phyloP scores from a whole-genome alignment of 345 rosid genomes.

The Moricandia arvensis region DNA sequence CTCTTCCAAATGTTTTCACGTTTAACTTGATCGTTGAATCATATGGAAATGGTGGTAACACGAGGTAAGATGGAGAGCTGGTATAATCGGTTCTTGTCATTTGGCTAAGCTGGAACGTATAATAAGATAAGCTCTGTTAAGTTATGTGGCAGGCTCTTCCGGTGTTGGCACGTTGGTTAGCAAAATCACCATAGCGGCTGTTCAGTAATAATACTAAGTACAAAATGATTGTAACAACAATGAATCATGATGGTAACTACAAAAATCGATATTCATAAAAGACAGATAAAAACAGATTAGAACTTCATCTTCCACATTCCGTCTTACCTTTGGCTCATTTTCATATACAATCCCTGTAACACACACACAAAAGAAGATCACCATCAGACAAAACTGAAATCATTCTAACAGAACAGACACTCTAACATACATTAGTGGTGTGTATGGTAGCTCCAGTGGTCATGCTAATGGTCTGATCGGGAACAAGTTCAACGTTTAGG shows the following conservation, averaged over 20 bases:
- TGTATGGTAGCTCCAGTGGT: conserved; percentile 35
- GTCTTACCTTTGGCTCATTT: not conserved
- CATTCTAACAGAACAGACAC: not conserved
- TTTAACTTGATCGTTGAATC: no score
- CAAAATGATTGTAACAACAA: not conserved
- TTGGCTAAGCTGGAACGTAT: no score
- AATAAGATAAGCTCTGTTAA: no score
- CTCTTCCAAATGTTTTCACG: conserved; percentile 58
- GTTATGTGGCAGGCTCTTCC: no score
- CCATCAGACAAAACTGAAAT: not conserved
- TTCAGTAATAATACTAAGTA: not conserved
- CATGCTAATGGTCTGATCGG: conserved; percentile 85
- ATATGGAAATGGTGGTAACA: no score
- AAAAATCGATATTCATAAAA: not conserved
- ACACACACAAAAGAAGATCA: not conserved
- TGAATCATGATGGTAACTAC: not conserved
- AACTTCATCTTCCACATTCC: not conserved
- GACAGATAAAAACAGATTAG: not conserved
- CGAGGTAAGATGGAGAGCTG: no score
- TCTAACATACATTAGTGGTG: not conserved
- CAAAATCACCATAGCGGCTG: not conserved
- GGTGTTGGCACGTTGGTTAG: conserved; percentile 41
- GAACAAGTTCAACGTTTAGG: conserved; percentile 74
- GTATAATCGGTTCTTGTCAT: no score
- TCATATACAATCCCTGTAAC: not conserved